Percentiles rank a stretch among this genome's conserved stretches.
phyloP scores from a whole-genome alignment of 2,329 filamentous ascomycete genomes.

The Colletotrichum sp. region DNA sequence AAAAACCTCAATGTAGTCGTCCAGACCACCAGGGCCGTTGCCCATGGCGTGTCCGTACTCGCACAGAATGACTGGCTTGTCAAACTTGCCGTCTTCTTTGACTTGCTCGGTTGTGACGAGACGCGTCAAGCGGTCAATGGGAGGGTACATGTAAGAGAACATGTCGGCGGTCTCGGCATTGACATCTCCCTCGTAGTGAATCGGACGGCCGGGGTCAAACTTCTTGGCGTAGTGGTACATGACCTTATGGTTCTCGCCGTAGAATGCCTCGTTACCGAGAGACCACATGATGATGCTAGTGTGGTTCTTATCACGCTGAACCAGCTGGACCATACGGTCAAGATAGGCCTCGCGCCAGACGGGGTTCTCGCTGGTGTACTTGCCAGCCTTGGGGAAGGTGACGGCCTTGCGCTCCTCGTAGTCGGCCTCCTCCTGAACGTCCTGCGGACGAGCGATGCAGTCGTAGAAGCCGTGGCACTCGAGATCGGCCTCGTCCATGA shows the following conservation, averaged over 20 bases:
- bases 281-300: constrained; percentile 76
- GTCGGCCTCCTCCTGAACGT: constrained; percentile 60
- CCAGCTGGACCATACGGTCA: constrained; percentile 67
- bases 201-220: constrained; percentile 60
- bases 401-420: constrained; percentile 65
- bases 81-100: constrained; percentile 44
- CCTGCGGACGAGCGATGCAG: constrained; percentile 50
- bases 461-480: constrained; percentile 61
- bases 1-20: constrained; percentile 72
- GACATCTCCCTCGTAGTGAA: constrained; percentile 72
- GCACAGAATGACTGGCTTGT: constrained; percentile 65
- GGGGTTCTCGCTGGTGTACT: constrained; percentile 66
- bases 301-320: constrained; percentile 74
- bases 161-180: constrained; percentile 67
- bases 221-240: constrained; percentile 69
- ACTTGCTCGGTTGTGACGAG: constrained; percentile 49
- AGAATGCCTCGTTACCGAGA: constrained; percentile 76
- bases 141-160: constrained; percentile 71
- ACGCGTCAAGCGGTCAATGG: constrained; percentile 53
- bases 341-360: constrained; percentile 69
- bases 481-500: constrained; percentile 55
- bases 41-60: constrained; percentile 73
- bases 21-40: constrained; percentile 72
- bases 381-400: constrained; percentile 57
- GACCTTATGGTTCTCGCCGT: constrained; percentile 68